Base-by-base conservation (phyloP, 108 stramenopile genomes). In the Skeletonema costatum region DNA sequence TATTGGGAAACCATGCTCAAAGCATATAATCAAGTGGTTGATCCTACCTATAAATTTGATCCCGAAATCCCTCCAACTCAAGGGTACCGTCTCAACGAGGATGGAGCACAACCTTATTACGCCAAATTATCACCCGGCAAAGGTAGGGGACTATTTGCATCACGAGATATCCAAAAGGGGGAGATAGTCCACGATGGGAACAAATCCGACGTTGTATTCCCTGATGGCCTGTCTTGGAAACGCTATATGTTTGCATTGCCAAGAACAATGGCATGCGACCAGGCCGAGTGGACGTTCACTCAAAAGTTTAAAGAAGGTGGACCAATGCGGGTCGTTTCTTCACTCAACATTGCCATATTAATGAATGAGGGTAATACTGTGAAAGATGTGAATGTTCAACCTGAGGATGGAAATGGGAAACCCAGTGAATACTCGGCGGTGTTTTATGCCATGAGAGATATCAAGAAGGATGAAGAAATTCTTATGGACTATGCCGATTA, bases 71-170 rank as follows among this genome's bases (percentile, higher is more conserved):
- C 60, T 31, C 60, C 60, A 31, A 61, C 60, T 16, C 14, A 35
- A 5, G 60, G 60, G 19, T 61, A 61, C 19, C n/a, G 32, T 31
- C 60, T 29, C 14, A n/a, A 46, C 16, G 60, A 61, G 60, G 0
- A 31, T 16, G 60, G 60, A 61, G 4, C 60, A 4, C 44, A 16
- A n/a, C 60, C 60, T 3, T 69, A 67, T 33, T 64, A 74, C 4
- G 67, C 65, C 17, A 39, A 74, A 3, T 11, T 66, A 25, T 25
- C 68, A 9, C 44, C 42, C 4, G 67, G 50, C 0, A 56, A 69
- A 9, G 74, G 74, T 30, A 12, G 74, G 13, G 74, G 74, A 0
- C 13, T 74, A 0, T 74, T 74, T 14, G 74, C 74, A 17, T 17
- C 42, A n/a, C 10, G 64, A 58, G 68, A 74, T 29, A 74, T 74